phyloP scores from a whole-genome alignment of 257 asterid species.

The Linderniella brevidens region DNA sequence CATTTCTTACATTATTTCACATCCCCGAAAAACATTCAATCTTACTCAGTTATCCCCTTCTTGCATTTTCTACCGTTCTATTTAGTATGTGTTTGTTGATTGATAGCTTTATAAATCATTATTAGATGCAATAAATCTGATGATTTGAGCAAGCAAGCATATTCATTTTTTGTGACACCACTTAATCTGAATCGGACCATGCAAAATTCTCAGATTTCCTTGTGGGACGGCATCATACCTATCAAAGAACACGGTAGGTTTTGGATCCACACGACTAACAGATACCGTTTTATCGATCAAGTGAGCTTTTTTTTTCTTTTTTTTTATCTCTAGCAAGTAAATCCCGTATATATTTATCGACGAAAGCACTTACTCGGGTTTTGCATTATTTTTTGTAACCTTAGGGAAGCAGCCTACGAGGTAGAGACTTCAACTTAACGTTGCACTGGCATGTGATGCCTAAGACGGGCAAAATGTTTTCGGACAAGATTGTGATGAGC shows the following conservation, averaged over 20 bases:
- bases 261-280: constrained; percentile 43
- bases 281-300: constrained; percentile 50
- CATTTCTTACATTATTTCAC: no score
- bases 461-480: constrained; percentile 91
- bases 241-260: constrained; percentile 38
- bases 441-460: constrained; percentile 99
- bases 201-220: constrained; percentile 28
- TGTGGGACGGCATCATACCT: constrained; percentile 70
- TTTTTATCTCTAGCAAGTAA: neutral
- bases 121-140: no score
- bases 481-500: constrained; percentile 67
- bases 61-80: neutral
- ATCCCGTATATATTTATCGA: neutral
- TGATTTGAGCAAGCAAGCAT: no score
- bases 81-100: no score
- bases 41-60: neutral
- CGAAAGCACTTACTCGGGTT: neutral
- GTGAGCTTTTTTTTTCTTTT: constrained; percentile 11
- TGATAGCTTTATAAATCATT: no score
- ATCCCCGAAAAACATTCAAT: no score
- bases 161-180: no score
- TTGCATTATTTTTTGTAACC: neutral
- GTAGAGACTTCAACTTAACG: constrained; percentile 69
- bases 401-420: constrained; percentile 87
- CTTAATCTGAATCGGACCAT: neutral